These are phyloP conservation scores for Brassica carinata DNA, from an alignment of 345 rosid species.

Conservation along the genomic window DNA sequence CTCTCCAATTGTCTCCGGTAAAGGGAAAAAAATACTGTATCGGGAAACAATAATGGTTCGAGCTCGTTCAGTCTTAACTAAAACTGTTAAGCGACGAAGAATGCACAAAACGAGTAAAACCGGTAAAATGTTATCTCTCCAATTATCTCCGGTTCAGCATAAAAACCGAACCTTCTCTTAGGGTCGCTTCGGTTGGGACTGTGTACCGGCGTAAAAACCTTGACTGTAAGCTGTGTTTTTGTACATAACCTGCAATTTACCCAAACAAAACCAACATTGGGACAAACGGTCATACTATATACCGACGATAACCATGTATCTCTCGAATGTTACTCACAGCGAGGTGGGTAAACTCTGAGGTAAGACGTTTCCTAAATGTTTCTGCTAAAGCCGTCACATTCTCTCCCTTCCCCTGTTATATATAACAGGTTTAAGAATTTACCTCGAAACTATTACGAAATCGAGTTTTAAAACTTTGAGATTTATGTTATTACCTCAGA, in stretches of 20 bases:
- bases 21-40: neutral
- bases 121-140: neutral
- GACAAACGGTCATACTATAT: neutral
- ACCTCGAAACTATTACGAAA: neutral
- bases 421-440: conserved; percentile 1
- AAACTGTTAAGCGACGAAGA: neutral
- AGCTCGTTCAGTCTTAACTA: neutral
- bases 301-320: neutral
- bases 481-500: conserved; percentile 51
- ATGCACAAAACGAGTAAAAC: neutral
- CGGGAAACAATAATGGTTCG: neutral
- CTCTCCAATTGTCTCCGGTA: neutral
- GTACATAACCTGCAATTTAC: conserved; percentile 64
- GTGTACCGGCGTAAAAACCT: conserved; percentile 76
- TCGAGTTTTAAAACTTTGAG: neutral
- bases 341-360: conserved; percentile 57
- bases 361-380: conserved; percentile 51
- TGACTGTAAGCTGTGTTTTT: conserved; percentile 81
- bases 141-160: conserved; percentile 9
- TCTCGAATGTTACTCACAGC: conserved; percentile 54
- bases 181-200: conserved; percentile 42
- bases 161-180: conserved; percentile 17
- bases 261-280: conserved; percentile 3
- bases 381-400: conserved; percentile 46
- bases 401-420: conserved; percentile 53